Evolutionary conservation across 305 asterid species (phyloP), one percentile per base, ranked within the genome.

Genomic region (Salvia sclarea): DNA sequence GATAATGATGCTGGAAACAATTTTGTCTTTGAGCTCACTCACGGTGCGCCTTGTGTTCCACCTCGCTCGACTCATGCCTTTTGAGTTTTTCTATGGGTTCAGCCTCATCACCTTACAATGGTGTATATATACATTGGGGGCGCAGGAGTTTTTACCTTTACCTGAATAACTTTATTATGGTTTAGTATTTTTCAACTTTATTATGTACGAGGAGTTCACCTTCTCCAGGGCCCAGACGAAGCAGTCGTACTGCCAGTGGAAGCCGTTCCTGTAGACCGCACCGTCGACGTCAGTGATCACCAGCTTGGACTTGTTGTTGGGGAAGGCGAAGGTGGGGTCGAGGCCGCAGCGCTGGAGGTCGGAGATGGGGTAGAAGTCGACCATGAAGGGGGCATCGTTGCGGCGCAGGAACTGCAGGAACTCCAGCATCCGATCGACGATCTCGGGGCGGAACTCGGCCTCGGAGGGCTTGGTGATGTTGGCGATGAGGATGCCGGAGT

Each of bases 191-290:
- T n/a, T n/a, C n/a, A n/a, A n/a, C n/a, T n/a, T n/a, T n/a, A n/a
- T n/a, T n/a, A n/a, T n/a, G n/a, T n/a, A n/a, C n/a, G n/a, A n/a
- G n/a, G n/a, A n/a, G n/a, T n/a, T n/a, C n/a, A n/a, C n/a, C n/a
- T n/a, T n/a, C n/a, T n/a, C n/a, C n/a, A n/a, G n/a, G n/a, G 87
- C 87, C 79, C 78, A 81, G 0, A 30, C 59, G 50, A 75, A 49
- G 2, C 76, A 41, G 31, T 84, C 90, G 31, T 74, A 49, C 38
- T 61, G 8, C 63, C 75, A 70, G 2, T 79, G 83, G 11, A 87
- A 63, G 0, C 17, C 65, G 14, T 87, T 79, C 5, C 63, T 70
- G 82, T 87, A 87, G 0, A 64, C 48, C 12, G 75, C 33, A 1
- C 75, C 76, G 22, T 73, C 62, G 1, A 65, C 48, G 40, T 85